Base-by-base conservation (phyloP, 768 basidiomycete species). In the Dentipellis sp. region DNA sequence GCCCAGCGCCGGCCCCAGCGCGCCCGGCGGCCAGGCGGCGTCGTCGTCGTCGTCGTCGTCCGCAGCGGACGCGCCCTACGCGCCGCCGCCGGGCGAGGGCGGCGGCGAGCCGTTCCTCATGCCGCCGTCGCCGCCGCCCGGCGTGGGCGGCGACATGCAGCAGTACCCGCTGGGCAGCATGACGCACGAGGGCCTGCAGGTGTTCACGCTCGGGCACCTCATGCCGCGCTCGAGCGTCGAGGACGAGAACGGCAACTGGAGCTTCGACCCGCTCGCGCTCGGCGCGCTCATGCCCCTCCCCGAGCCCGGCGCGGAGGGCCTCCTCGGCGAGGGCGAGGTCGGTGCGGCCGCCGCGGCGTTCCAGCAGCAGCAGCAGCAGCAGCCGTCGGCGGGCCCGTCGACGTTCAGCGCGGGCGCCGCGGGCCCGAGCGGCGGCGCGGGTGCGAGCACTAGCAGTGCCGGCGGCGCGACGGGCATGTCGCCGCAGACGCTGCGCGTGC, bases 161-260 rank as follows among this genome's bases (percentile, higher is more conserved):
- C 14, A 17, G 6, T 40, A 40, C 39, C 39, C 39, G 39, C 17
- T 40, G 5, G 39, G 39, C 39, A 40, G 39, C 39, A 17, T 40
- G 39, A 40, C 63, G 45, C 84, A 88, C 57, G 80, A 86, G 62
- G 88, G 86, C 3, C 67, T 91, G 53, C 86, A 88, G 66, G 86
- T 90, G 53, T 88, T 88, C 65, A 91, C 89, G 1, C 79, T 91
- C 3, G 88, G 88, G 0, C 88, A 89, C 66, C 70, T 90, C 21
- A 72, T 89, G 60, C 88, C 88, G 12, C 71, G 79, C 56, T 74
- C 75, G 57, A 69, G 69, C 45, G 66, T 72, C 52, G 78, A 76
- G 19, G 80, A 82, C 63, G 68, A 64, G 39, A 78, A 78, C 45
- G 84, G 80, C 16, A 81, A 78, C 55, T 88, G 85, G 85, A 75